phyloP scores from a whole-genome alignment of 2,329 filamentous ascomycete genomes.

The Penicillium sp. region DNA sequence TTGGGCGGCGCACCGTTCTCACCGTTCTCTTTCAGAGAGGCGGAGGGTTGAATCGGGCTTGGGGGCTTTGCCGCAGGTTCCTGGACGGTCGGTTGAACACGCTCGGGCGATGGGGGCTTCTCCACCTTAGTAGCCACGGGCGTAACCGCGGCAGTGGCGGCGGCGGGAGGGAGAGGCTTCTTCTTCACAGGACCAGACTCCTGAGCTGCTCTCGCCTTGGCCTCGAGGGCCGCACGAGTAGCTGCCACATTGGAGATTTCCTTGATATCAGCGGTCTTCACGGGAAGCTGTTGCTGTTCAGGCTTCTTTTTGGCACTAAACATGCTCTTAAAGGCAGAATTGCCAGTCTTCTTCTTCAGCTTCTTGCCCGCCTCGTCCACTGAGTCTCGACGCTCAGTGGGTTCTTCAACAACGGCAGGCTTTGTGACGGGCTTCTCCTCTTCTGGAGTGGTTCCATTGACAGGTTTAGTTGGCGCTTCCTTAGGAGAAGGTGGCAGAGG shows the following conservation, averaged over 20 bases:
- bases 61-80: conserved; percentile 20
- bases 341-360: conserved; percentile 44
- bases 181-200: conserved; percentile 33
- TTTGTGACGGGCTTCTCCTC: conserved; percentile 21
- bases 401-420: conserved; percentile 21
- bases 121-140: conserved; percentile 3
- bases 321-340: conserved; percentile 44
- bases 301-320: conserved; percentile 44
- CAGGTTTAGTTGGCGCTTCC: conserved; percentile 23
- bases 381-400: conserved; percentile 33
- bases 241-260: conserved; percentile 42
- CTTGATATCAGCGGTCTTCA: conserved; percentile 33
- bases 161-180: conserved; percentile 31
- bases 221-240: conserved; percentile 44
- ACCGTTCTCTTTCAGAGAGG: conserved; percentile 18
- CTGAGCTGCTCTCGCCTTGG: conserved; percentile 36
- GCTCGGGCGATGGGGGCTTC: conserved; percentile 13
- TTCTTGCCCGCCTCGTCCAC: conserved; percentile 41
- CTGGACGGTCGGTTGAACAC: conserved; percentile 16
- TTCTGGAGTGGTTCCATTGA: conserved; percentile 13
- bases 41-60: conserved; percentile 1
- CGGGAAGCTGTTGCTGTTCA: conserved; percentile 29
- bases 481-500: conserved; percentile 28
- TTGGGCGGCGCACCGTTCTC: conserved; percentile 34
- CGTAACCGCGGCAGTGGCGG: conserved; percentile 4